Base-by-base conservation (phyloP, 139 green algal genomes). In the Zygnema circumcarinatum region DNA sequence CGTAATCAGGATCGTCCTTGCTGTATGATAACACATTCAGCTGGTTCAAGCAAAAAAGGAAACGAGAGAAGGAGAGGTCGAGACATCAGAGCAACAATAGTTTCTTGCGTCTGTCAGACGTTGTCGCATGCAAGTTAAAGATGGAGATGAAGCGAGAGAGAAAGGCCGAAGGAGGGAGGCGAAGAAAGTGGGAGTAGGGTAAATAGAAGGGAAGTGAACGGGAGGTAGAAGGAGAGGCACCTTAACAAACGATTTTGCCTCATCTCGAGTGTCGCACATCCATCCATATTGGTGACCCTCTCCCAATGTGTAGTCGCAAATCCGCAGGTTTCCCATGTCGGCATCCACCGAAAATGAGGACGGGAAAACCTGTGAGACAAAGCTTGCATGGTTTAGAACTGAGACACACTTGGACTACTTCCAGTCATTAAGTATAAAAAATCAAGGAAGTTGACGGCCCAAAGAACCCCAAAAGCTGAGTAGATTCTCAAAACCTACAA, bases 1-100 rank as follows among this genome's bases (percentile, higher is more conserved):
- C 75, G 74, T 94, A 92, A 29, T 89, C 87, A 3, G 67, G 42
- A 40, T 89, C 87, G 32, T 84, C 87, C 0, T 86, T 20, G 62
- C 32, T 76, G 67, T 69, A 89, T 1, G 62, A 81, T 22, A 53
- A 39, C 54, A 86, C 87, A 69, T 90, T 36, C 76, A 89, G 21
- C 86, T 90, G 33, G 62, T 7, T 2, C 2, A 29, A 25, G 54
- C 54, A 72, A 72, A 29, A 72, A 29, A 72, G 54, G 29, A 29
- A 72, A 25, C 25, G 54, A 29, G 54, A 29, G 54, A 72, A 72
- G 29, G 54, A 72, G 54, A 72, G 54, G 29, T 29, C 25, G 54
- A 72, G 54, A 29, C 54, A 72, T 72, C 54, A 72, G 29, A 72
- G 54, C 25, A 72, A 72, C n/a, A n/a, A n/a, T n/a, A n/a, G n/a